Evolutionary conservation across 2,329 filamentous ascomycete genomes (phyloP).

Genomic region (Thelonectria blattea): DNA sequence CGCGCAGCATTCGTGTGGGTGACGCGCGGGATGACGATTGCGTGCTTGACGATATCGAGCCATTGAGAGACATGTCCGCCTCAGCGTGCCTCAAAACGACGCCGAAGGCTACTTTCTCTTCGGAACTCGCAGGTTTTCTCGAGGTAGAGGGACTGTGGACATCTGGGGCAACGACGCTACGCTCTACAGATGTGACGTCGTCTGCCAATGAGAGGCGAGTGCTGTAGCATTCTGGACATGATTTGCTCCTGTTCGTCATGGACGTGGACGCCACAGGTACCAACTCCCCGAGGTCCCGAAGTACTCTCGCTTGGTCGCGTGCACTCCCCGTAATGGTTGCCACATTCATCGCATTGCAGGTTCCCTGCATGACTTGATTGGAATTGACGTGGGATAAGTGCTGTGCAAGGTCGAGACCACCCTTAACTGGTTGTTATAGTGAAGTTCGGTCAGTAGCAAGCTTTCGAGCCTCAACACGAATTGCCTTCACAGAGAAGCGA

Average conservation of each 20-base stretch:
- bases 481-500: neutral
- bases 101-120: conserved; percentile 13
- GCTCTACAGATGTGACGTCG: neutral
- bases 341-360: conserved; percentile 28
- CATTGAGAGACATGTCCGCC: conserved; percentile 17
- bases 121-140: conserved; percentile 28
- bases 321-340: conserved; percentile 19
- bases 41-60: conserved; percentile 29
- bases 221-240: neutral
- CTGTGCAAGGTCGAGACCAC: neutral
- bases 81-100: conserved; percentile 6
- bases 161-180: neutral
- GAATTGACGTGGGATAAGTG: conserved; percentile 3
- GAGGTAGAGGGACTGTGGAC: neutral
- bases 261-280: neutral
- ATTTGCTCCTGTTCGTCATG: neutral
- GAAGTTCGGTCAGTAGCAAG: neutral
- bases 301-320: conserved; percentile 11
- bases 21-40: conserved; percentile 23
- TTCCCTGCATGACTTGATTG: conserved; percentile 26
- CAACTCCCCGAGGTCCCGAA: conserved; percentile 17
- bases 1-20: neutral
- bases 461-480: too few species aligned
- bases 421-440: neutral
- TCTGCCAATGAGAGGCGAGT: neutral